Evolutionary conservation across 805 yeast species (phyloP), one percentile per base, ranked within the genome.

Genomic region (Metschnikowia noctiluminum): DNA sequence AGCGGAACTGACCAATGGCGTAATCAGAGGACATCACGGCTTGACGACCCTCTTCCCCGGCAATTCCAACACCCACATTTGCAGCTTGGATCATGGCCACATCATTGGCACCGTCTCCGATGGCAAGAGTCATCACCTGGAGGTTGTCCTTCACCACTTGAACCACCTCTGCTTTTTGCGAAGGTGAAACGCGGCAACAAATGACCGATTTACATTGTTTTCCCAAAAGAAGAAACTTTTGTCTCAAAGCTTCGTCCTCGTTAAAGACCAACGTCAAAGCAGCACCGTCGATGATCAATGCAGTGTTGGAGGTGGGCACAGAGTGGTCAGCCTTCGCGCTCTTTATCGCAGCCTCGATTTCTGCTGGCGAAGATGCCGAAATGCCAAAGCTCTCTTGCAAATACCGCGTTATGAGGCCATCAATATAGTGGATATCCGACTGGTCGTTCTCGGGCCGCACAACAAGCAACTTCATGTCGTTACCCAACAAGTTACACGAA

Each of bases 71-170:
- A 60, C 96, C 96, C 40, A 87, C 85, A 67, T 87, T 84, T 1
- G 95, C 94, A 28, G 90, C 83, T 65, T 87, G 96, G 56, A 87
- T 87, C 96, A 87, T 87, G 11, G 95, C 91, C 53, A 87, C 96
- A 69, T 87, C 96, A 63, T 87, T 87, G 16, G 94, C 83, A 47
- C 96, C 96, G 68, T 87, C 96, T 57, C 96, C 96, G 62, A 87
- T 86, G 7, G 94, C 92, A 49, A 87, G 68, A 0, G 95, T 87
- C 91, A 87, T 87, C 28, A 87, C 96, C 54, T 81, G 82, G 41
- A 87, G 70, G 14, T 82, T 77, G 28, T 82, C 80, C 62, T 85
- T 87, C n/a, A 87, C 94, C 54, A 87, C 66, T 55, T 79, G 82
- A 28, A 87, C 92, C 48, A 87, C 92, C n/a, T 83, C 80, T 13